A percentile compares a stretch with the other conserved stretches of the same genome.
phyloP scores from a whole-genome alignment of 202 grass and related monocot genomes.

The Panicum virgatum region DNA sequence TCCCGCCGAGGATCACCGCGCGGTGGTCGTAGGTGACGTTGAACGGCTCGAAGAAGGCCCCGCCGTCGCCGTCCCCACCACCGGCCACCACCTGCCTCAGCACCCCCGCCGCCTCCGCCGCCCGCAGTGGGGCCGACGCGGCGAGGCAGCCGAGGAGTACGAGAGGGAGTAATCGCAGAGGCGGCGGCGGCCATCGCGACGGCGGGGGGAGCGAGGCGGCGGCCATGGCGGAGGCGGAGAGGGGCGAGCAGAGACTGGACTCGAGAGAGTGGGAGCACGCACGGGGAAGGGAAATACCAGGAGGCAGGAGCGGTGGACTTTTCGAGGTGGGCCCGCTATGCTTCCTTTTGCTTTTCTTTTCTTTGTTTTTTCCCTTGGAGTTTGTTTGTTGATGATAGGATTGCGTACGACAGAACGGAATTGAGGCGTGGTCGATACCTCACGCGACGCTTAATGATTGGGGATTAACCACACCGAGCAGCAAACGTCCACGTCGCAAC shows the following conservation, averaged over 20 bases:
- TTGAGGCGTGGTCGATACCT: neutral
- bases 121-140: neutral
- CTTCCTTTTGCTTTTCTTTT: neutral
- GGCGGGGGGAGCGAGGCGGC: slow-evolving; percentile 5
- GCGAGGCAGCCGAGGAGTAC: neutral
- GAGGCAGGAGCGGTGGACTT: neutral
- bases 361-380: too few relatives aligned
- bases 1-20: slow-evolving; percentile 66
- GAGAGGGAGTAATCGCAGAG: neutral
- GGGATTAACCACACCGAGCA: neutral
- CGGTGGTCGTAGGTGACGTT: slow-evolving; percentile 96
- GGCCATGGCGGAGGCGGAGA: slow-evolving; percentile 9
- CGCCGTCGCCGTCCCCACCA: neutral
- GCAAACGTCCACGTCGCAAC: neutral
- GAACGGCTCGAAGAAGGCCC: slow-evolving; percentile 83
- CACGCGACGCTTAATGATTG: neutral
- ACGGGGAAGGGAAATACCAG: neutral
- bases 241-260: neutral
- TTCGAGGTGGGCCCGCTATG: neutral
- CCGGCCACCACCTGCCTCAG: slow-evolving; percentile 35
- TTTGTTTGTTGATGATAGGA: neutral
- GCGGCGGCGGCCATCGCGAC: neutral
- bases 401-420: neutral
- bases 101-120: neutral
- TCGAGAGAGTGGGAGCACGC: neutral